Percentiles rank a stretch among this genome's conserved stretches.
Conservation (phyloP, 1,139 yeast species). For the Taphrina pruni region DNA sequence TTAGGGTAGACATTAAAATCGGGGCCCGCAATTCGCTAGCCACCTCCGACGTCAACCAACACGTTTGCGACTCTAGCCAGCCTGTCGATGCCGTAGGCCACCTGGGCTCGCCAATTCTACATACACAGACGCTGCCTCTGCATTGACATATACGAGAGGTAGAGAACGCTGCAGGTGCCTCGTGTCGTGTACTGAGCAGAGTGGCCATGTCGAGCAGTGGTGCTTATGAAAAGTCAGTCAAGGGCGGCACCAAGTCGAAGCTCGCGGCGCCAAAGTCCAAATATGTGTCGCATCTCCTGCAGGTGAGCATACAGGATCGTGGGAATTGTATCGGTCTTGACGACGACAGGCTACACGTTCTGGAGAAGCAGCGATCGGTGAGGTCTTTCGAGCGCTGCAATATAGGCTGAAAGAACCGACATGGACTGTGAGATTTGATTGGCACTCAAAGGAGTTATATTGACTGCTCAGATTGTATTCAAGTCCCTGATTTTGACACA, state of each 20-base stretch:
- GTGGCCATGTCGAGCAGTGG: constrained; percentile 25
- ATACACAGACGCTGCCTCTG: no score
- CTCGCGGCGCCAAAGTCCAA: constrained; percentile 98
- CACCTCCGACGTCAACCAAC: constrained; percentile 16
- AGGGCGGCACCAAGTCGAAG: constrained; percentile 57
- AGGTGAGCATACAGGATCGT: constrained; percentile 49
- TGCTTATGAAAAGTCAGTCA: constrained; percentile 27
- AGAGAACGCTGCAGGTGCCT: background rate
- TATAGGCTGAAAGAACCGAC: constrained; percentile 73
- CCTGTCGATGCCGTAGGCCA: no score
- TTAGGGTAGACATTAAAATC: constrained; percentile 5
- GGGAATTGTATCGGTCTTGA: background rate
- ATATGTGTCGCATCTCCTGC: constrained; percentile 87
- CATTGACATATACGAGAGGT: no score
- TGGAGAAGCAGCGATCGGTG: constrained; percentile 60
- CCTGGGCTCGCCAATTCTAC: no score
- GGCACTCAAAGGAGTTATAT: background rate
- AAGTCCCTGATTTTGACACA: constrained; percentile 84
- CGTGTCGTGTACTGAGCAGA: background rate
- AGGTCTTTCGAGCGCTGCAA: constrained; percentile 69
- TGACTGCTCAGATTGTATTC: constrained; percentile 62
- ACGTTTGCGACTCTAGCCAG: no score
- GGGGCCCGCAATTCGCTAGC: constrained; percentile 8
- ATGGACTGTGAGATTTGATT: constrained; percentile 63
- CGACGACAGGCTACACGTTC: constrained; percentile 61